Conservation (phyloP, 1,139 yeast species). For the Zhuliangozyma blackwelliae region DNA sequence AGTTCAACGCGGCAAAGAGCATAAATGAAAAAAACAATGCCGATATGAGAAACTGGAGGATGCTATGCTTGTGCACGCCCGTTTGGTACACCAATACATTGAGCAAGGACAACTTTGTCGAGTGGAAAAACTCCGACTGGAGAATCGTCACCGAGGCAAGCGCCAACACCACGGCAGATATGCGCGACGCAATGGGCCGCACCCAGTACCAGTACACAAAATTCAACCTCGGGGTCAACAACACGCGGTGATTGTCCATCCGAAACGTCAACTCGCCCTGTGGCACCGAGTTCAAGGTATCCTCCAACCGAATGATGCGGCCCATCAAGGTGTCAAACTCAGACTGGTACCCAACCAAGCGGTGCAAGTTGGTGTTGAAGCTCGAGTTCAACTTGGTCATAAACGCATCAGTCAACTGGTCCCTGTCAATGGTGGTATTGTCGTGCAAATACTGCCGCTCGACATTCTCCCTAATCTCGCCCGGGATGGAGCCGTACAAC, state of each 20-base stretch:
- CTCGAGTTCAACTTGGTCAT: constrained; percentile 33
- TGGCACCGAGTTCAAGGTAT: constrained; percentile 31
- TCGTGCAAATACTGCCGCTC: constrained; percentile 28
- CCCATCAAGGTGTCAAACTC: constrained; percentile 35
- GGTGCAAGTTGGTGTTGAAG: constrained; percentile 36
- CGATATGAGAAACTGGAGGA: constrained; percentile 33
- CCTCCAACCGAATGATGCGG: constrained; percentile 38
- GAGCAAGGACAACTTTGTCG: constrained; percentile 59
- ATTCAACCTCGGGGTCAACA: constrained; percentile 19
- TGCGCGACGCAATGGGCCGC: constrained; percentile 43
- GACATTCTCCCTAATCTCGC: constrained; percentile 30
- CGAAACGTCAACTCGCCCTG: constrained; percentile 28
- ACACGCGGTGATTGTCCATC: constrained; percentile 15
- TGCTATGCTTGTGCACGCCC: constrained; percentile 13
- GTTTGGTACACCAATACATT: constrained; percentile 40
- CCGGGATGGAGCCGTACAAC: constrained; percentile 30
- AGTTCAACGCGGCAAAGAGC: constrained; percentile 60
- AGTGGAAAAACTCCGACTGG: constrained; percentile 73
- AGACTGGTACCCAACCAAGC: constrained; percentile 38
- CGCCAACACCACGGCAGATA: constrained; percentile 36
- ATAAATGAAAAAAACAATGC: constrained; percentile 55
- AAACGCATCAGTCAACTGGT: constrained; percentile 31
- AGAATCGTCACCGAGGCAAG: constrained; percentile 48
- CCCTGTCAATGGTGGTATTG: constrained; percentile 24
- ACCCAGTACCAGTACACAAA: constrained; percentile 37